A percentile compares a stretch with the other conserved stretches of the same genome.
Conservation (phyloP, 192 early-diverging fungal genomes). For the Geranomyces michiganensis region DNA sequence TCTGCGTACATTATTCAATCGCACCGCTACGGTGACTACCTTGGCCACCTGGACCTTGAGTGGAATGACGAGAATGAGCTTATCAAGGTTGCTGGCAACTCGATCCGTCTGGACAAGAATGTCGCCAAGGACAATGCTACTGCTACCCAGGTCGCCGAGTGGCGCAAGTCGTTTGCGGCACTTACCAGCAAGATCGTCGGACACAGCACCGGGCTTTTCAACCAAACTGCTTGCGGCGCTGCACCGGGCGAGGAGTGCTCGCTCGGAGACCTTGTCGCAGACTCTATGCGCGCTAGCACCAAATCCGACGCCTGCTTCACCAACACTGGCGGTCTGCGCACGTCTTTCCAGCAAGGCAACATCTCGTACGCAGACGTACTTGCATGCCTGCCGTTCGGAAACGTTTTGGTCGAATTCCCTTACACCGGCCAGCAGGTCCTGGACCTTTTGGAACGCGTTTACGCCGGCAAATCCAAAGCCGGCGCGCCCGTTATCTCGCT, state of each 20-base stretch:
- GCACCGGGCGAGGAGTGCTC: slow-evolving; percentile 49
- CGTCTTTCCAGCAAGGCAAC: slow-evolving; percentile 52
- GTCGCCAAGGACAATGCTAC: slow-evolving; percentile 50
- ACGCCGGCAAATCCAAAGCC: slow-evolving; percentile 35
- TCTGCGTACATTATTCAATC: slow-evolving; percentile 72
- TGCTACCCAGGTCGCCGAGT: slow-evolving; percentile 38
- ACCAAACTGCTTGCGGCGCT: slow-evolving; percentile 42
- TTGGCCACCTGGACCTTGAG: slow-evolving; percentile 51
- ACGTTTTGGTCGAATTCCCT: slow-evolving; percentile 49
- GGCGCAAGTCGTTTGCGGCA: slow-evolving; percentile 55
- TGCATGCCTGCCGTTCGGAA: slow-evolving; percentile 68
- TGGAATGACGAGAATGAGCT: slow-evolving; percentile 61
- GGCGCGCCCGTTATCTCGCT: slow-evolving; percentile 48
- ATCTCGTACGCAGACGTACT: slow-evolving; percentile 63
- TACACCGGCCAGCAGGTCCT: slow-evolving; percentile 59
- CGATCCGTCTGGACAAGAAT: slow-evolving; percentile 60
- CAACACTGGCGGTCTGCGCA: slow-evolving; percentile 68
- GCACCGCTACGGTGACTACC: slow-evolving; percentile 55
- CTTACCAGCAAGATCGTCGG: slow-evolving; percentile 51
- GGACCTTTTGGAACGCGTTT: slow-evolving; percentile 50
- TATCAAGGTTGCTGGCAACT: slow-evolving; percentile 57
- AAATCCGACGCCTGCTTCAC: slow-evolving; percentile 54
- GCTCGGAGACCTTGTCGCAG: slow-evolving; percentile 68
- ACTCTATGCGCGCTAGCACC: slow-evolving; percentile 59
- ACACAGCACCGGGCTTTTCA: slow-evolving; percentile 44